These are phyloP conservation scores for Umbelopsis isabellina DNA, from an alignment of 192 early-diverging fungal genomes.

Conservation along the genomic window DNA sequence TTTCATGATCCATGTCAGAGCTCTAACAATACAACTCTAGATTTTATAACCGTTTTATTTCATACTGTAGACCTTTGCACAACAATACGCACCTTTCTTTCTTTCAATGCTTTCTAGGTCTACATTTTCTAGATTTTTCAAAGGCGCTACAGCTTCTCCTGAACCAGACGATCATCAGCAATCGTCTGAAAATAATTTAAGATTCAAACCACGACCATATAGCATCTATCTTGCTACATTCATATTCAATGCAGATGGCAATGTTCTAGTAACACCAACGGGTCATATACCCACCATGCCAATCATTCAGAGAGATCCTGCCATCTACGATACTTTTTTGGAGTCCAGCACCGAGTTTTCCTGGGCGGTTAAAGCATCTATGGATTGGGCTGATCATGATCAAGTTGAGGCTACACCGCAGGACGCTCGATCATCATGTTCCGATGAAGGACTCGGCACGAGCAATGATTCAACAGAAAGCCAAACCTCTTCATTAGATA, in stretches of 20 bases:
- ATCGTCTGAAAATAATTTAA: not conserved
- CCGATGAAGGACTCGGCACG: constrained; percentile 4
- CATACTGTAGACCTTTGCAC: not conserved
- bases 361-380: constrained; percentile 33
- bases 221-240: constrained; percentile 17
- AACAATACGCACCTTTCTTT: not conserved
- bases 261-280: constrained; percentile 1
- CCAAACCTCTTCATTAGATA: constrained; percentile 23
- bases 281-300: constrained; percentile 19
- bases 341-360: constrained; percentile 36
- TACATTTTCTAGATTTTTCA: not conserved
- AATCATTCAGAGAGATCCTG: constrained; percentile 20
- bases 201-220: constrained; percentile 12
- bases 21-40: no score
- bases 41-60: not conserved
- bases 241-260: constrained; percentile 19
- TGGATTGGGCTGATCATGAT: constrained; percentile 35
- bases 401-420: not conserved
- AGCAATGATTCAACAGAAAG: constrained; percentile 9
- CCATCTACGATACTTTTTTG: constrained; percentile 27
- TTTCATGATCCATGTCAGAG: no score
- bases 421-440: constrained; percentile 9
- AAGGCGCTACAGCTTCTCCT: not conserved
- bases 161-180: constrained; percentile 7
- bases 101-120: constrained; percentile 5